phyloP scores from a whole-genome alignment of 2,329 filamentous ascomycete species.

The Salinomyces thailandicus region DNA sequence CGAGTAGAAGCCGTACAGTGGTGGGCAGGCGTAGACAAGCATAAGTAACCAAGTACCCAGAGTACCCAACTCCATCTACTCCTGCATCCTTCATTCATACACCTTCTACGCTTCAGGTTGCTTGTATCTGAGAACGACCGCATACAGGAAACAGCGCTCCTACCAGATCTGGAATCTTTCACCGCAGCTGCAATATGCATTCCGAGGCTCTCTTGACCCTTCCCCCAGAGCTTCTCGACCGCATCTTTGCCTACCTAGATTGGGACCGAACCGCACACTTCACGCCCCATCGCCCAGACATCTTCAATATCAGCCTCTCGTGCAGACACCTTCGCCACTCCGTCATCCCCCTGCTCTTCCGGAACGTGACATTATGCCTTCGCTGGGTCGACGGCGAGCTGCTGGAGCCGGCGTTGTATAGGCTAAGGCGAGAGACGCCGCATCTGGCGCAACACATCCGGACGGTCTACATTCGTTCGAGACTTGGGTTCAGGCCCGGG shows the following conservation, averaged over 20 bases:
- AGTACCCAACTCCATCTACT: too few relatives aligned
- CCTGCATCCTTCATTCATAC: too few relatives aligned
- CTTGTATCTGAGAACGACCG: too few relatives aligned
- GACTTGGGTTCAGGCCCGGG: background rate
- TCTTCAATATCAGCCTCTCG: slow-evolving; percentile 9
- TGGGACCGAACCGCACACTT: slow-evolving; percentile 10
- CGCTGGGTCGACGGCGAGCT: slow-evolving; percentile 11
- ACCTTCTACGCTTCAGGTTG: too few relatives aligned
- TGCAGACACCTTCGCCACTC: slow-evolving; percentile 10
- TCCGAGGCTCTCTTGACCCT: slow-evolving; percentile 8
- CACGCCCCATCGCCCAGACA: slow-evolving; percentile 7
- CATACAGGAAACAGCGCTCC: too few relatives aligned
- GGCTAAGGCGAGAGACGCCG: slow-evolving; percentile 9
- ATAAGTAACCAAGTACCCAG: too few relatives aligned
- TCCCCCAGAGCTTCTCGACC: slow-evolving; percentile 12
- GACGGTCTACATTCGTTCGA: slow-evolving; percentile 8
- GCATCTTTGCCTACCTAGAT: slow-evolving; percentile 12
- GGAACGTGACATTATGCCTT: slow-evolving; percentile 11
- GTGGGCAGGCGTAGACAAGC: too few relatives aligned
- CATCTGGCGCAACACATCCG: slow-evolving; percentile 12
- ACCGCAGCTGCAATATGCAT: too few relatives aligned
- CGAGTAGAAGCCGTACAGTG: too few relatives aligned
- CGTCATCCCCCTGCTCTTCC: slow-evolving; percentile 11
- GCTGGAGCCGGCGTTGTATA: slow-evolving; percentile 7
- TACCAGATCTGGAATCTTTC: background rate